A percentile compares a stretch with the other conserved stretches of the same genome.
These are phyloP conservation scores for Leucaena leucocephala DNA, from an alignment of 306 rosid genomes.

Conservation along the genomic window DNA sequence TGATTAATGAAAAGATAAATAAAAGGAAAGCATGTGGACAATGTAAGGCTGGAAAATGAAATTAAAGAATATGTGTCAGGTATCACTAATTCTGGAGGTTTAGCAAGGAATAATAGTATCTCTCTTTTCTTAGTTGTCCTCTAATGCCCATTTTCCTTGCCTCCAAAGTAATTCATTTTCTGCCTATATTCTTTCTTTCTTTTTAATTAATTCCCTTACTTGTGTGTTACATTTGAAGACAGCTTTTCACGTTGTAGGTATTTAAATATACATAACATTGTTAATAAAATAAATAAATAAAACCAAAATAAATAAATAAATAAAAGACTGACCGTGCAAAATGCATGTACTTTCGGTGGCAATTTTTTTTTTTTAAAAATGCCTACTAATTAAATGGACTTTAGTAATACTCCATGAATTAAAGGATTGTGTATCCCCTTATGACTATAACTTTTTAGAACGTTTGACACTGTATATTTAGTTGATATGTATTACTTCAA, in stretches of 20 bases:
- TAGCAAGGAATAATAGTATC: slow-evolving; percentile 7
- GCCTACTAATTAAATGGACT: no score
- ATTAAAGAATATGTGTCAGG: slow-evolving; percentile 7
- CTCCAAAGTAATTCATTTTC: neutral
- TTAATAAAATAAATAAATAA: neutral
- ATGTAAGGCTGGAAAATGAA: slow-evolving; percentile 26
- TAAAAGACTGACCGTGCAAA: neutral
- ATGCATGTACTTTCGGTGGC: neutral
- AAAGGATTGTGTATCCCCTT: no score
- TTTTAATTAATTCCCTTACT: neutral
- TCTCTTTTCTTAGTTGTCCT: neutral
- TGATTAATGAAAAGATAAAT: neutral
- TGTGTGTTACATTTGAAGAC: neutral
- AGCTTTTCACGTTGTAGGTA: neutral
- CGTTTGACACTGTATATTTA: no score
- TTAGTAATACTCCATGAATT: no score
- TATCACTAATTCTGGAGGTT: neutral
- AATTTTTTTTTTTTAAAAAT: no score
- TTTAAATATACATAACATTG: no score
- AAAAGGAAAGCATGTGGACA: neutral
- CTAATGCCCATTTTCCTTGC: neutral
- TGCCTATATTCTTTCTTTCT: neutral
- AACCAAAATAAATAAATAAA: neutral
- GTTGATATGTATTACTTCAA: no score
- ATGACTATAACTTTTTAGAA: no score